Conservation (phyloP, 2,329 filamentous ascomycete genomes). For the Ascochyta lentis region DNA sequence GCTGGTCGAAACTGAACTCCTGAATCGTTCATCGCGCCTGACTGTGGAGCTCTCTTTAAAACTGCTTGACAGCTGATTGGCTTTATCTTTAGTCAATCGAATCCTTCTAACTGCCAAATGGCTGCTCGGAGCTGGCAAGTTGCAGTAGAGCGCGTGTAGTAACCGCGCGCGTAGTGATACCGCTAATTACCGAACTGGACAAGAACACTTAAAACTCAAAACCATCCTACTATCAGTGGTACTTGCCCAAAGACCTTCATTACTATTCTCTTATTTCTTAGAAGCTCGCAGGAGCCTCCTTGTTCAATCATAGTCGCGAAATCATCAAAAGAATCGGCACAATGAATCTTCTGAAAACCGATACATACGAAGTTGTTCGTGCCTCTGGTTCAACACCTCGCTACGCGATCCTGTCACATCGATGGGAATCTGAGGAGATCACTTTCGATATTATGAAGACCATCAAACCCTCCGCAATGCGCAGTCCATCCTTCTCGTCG, state of each 20-base stretch:
- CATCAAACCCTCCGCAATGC: not conserved
- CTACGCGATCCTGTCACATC: conserved; percentile 4
- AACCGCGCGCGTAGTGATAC: not conserved
- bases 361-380: not conserved
- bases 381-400: not conserved
- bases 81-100: too few species aligned
- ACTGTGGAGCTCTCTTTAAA: too few species aligned
- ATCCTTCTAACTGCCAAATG: too few species aligned
- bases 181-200: not conserved
- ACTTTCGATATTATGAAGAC: not conserved
- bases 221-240: not conserved
- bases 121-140: too few species aligned
- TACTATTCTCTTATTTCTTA: not conserved
- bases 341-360: not conserved
- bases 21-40: too few species aligned
- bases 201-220: not conserved
- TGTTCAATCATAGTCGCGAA: not conserved
- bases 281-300: not conserved
- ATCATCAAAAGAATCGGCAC: not conserved
- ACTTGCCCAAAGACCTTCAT: not conserved
- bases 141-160: not conserved
- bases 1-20: too few species aligned
- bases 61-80: too few species aligned
- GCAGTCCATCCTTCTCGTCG: not conserved
- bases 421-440: conserved; percentile 1